Base-by-base conservation (phyloP, 108 stramenopile genomes). In the Cylindrotheca fusiformis region DNA sequence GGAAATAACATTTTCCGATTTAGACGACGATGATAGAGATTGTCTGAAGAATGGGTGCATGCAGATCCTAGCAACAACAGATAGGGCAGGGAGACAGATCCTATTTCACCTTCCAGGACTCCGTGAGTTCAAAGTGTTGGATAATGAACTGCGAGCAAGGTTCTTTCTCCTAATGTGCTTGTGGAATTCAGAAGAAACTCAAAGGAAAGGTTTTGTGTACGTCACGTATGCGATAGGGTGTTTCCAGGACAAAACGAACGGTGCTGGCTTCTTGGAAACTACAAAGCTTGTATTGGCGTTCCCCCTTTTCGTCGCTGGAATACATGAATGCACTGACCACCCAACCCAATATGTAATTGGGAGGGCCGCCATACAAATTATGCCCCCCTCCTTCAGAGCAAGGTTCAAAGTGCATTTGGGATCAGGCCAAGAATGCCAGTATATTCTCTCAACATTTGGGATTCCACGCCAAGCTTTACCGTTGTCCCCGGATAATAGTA, bases 11-110 rank as follows among this genome's bases (percentile, higher is more conserved):
- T 21, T 51, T 1, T 4, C 17, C 1, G 36, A 41, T 14, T 22
- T 68, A 22, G 48, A 52, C 29, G 26, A 54, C 20, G 32, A 59
- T 17, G 67, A 59, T 52, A n/a, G 14, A 44, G 8, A 20, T 12
- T 50, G 44, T 29, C 17, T 59, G 8, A 12, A 41, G 6, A 19
- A n/a, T 0, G 67, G 58, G 14, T 46, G 36, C 2, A 30, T 68
- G 12, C 74, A 68, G 33, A 45, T 75, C 1, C 48, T 74, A 1
- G 60, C 74, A 18, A 52, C 32, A 18, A 32, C 62, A 44, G 74
- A 75, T 59, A 53, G 63, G 27, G 54, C 67, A 2, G 67, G 67
- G 22, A 61, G 74, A 55, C 6, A 6, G 14, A 41, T 41, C 6
- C 6, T 41, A 41, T 41, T 41, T 14, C 36, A 41, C 36, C 36